Conservation (phyloP, 331 rosid species). For the Rosa hybrid region DNA sequence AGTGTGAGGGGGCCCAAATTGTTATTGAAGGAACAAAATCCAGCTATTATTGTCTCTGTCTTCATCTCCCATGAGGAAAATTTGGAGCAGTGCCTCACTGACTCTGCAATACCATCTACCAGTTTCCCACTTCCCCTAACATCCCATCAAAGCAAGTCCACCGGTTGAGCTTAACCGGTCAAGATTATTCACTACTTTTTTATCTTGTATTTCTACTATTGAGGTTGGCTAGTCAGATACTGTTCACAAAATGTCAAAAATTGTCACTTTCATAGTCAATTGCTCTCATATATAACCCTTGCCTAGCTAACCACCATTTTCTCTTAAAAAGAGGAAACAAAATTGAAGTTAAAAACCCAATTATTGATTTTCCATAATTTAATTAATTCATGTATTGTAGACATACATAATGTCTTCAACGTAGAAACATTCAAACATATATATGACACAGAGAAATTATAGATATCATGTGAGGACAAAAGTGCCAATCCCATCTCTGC, state of each 20-base stretch:
- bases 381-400: background rate
- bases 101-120: constrained; percentile 21
- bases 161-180: too few relatives aligned
- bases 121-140: constrained; percentile 39
- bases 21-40: constrained; percentile 67
- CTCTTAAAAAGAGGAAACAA: background rate
- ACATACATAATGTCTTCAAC: constrained; percentile 3
- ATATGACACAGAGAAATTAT: background rate
- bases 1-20: constrained; percentile 45
- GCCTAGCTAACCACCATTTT: background rate
- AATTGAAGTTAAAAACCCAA: background rate
- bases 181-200: too few relatives aligned
- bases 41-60: constrained; percentile 64
- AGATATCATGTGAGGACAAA: constrained; percentile 3
- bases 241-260: too few relatives aligned
- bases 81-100: constrained; percentile 41
- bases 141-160: constrained; percentile 1
- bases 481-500: constrained; percentile 13
- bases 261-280: too few relatives aligned
- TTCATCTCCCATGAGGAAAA: constrained; percentile 56
- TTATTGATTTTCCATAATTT: background rate
- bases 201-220: too few relatives aligned
- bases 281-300: background rate
- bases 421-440: background rate
- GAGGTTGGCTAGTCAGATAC: too few relatives aligned